Percentiles rank a stretch among this genome's conserved stretches.
These are phyloP conservation scores for Acanthamoeba rhysodes DNA, from an alignment of 208 protist species.

Conservation along the genomic window DNA sequence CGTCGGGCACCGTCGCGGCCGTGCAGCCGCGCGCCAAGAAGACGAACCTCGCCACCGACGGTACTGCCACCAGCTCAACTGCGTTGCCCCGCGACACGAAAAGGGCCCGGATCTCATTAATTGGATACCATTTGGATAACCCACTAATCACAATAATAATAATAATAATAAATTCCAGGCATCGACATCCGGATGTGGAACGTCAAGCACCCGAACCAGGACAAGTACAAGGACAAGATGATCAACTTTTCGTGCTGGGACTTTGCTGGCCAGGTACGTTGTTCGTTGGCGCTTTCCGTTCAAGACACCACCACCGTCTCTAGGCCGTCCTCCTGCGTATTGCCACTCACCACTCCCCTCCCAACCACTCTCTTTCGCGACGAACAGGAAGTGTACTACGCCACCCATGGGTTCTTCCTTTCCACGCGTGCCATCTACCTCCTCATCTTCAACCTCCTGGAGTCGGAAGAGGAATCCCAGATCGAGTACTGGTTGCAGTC, in stretches of 20 bases:
- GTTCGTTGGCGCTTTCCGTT: not conserved
- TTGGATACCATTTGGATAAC: not conserved
- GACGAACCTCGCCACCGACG: conserved; percentile 67
- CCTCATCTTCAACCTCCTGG: conserved; percentile 72
- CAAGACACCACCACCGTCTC: not conserved
- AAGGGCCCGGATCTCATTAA: not conserved
- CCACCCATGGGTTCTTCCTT: conserved; percentile 75
- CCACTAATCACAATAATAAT: not conserved
- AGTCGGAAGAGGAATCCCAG: conserved; percentile 64
- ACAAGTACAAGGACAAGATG: conserved; percentile 72
- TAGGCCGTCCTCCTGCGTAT: too few species aligned
- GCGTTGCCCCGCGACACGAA: not conserved
- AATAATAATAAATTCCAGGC: not conserved
- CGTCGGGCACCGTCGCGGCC: not conserved
- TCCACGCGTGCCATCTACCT: conserved; percentile 71
- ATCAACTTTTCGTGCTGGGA: conserved; percentile 77
- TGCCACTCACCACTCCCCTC: not conserved
- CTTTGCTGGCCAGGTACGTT: conserved; percentile 75
- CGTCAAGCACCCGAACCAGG: conserved; percentile 73
- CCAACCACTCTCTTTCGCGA: not conserved
- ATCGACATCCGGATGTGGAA: conserved; percentile 74
- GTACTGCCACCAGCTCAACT: not conserved
- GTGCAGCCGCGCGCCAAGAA: conserved; percentile 42
- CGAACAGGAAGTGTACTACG: conserved; percentile 76
- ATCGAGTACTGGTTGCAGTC: conserved; percentile 79